Base-by-base conservation (phyloP, 495 filamentous ascomycete species). In the Geoglossum glabrum region DNA sequence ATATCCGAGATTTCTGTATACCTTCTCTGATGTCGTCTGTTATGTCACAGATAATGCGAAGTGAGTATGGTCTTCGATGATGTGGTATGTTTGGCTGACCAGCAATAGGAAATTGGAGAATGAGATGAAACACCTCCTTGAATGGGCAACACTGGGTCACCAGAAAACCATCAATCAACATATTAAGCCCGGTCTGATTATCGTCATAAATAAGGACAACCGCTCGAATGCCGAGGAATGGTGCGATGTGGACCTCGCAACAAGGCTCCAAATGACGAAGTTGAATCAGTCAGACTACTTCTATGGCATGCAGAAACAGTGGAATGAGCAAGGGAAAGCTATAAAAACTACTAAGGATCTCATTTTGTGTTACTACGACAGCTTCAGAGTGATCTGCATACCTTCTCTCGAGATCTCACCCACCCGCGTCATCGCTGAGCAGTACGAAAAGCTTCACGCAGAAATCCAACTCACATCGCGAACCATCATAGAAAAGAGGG, bases 11-110 rank as follows among this genome's bases (percentile, higher is more conserved):
- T 47, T 70, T 31, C 45, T 70, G 0, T 79, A 76, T 62, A 76
- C 74, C 0, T 76, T 78, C 50, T 76, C 73, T 0, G 76, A 79
- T 57, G 72, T 73, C 11, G 66, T 78, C 17, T 73, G 76, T 0
- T 79, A 78, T 63, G 75, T 78, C 7, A 60, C 75, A 40, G 58
- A 65, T 7, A 73, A 77, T 47, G 63, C 71, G 0, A 70, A 62
- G 73, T 76, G 62, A 61, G 63, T 33, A 26, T 8, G 1, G 54
- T 51, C 11, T 21, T 2, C 2, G 36, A 56, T 28, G 40, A 31
- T 34, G 5, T 11, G 11, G 11, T 5, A 11, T 5, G 11, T 34
- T 34, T 34, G 11, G 11, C 11, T 34, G 7, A 33, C 8, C 30
- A 34, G 21, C 17, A 25, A 1, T 56, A 64, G 62, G 25, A 59